A percentile compares a stretch with the other conserved stretches of the same genome.
These are phyloP conservation scores for Quercus mongolica DNA, from an alignment of 306 rosid genomes.

Conservation along the genomic window DNA sequence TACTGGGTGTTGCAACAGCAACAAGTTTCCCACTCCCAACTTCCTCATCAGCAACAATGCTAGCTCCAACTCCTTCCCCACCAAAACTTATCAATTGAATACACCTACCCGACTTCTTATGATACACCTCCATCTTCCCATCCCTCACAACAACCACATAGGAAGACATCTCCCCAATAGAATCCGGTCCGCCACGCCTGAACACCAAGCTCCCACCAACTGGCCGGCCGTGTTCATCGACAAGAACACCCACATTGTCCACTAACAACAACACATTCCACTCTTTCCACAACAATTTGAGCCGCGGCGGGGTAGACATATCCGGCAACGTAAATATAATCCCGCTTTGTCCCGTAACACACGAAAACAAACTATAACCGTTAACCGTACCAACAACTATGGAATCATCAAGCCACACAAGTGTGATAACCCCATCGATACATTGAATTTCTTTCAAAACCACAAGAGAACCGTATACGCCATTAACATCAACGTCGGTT, in stretches of 20 bases:
- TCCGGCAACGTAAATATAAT: conserved; percentile 84
- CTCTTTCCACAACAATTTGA: conserved; percentile 70
- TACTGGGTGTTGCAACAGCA: conserved; percentile 71
- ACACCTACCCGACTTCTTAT: conserved; percentile 72
- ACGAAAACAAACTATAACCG: conserved; percentile 81
- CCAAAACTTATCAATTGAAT: conserved; percentile 72
- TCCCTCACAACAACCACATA: conserved; percentile 77
- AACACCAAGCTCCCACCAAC: conserved; percentile 90
- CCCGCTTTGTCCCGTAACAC: conserved; percentile 70
- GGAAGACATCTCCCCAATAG: conserved; percentile 73
- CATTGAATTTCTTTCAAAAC: conserved; percentile 79
- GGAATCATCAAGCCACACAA: conserved; percentile 94
- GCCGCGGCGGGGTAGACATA: conserved; percentile 59
- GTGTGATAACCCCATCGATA: conserved; percentile 65
- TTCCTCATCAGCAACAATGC: conserved; percentile 73
- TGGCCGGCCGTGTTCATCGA: conserved; percentile 72
- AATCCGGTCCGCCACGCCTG: conserved; percentile 49
- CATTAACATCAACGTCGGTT: conserved; percentile 46
- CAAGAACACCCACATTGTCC: conserved; percentile 88
- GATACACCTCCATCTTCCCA: conserved; percentile 83
- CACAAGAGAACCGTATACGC: conserved; percentile 42
- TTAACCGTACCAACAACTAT: conserved; percentile 63
- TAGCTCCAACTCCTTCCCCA: conserved; percentile 69
- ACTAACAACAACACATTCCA: conserved; percentile 88
- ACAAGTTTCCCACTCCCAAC: conserved; percentile 56